Base-by-base conservation (phyloP, 352 stramenopile genomes). In the Thraustochytrium striatum region DNA sequence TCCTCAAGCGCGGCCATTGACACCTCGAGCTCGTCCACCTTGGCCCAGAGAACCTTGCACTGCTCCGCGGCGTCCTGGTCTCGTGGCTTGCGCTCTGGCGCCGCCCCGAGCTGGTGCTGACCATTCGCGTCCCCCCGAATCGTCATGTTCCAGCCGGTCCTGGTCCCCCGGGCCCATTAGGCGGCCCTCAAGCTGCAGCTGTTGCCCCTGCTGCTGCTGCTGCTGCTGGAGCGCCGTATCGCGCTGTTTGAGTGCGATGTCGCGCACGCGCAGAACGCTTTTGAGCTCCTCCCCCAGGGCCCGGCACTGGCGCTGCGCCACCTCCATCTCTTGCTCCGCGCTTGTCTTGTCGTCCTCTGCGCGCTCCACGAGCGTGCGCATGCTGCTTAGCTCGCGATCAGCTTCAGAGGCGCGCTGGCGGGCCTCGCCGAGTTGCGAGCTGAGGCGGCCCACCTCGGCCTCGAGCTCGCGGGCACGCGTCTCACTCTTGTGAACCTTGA, bases 271-370 rank as follows among this genome's bases (percentile, higher is more conserved):
- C 16, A 75, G 38, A 11, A 75, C 65, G 35, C 65, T 75, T 13
- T 70, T 72, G 38, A 75, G 65, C 28, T 75, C 65, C 32, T 75
- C 65, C 3, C 44, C 28, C 19, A 75, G 65, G 5, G 44, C 65
- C n/a, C 36, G 65, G 41, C 30, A 30, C 30, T 75, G 65, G 25
- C 65, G 65, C 38, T 75, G 30, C 32, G 65, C 65, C 8, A 75
- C 65, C 39, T 75, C 65, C 65, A 75, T 75, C 35, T 75, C 65
- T n/a, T 75, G 65, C 65, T 75, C 65, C 11, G 65, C 65, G 30
- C 65, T 75, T 30, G 65, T n/a, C 16, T 36, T 16, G 11, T 30
- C 65, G 0, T 75, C 65, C 30, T 75, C 52, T 9, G 52, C 65
- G 65, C 65, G 65, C 39, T 75, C 65, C 5, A 36, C 44, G 38